Percentiles rank a stretch among this genome's conserved stretches.
These are phyloP conservation scores for Blastobotrys arbuscula DNA, from an alignment of 1,139 yeast species.

Conservation along the genomic window DNA sequence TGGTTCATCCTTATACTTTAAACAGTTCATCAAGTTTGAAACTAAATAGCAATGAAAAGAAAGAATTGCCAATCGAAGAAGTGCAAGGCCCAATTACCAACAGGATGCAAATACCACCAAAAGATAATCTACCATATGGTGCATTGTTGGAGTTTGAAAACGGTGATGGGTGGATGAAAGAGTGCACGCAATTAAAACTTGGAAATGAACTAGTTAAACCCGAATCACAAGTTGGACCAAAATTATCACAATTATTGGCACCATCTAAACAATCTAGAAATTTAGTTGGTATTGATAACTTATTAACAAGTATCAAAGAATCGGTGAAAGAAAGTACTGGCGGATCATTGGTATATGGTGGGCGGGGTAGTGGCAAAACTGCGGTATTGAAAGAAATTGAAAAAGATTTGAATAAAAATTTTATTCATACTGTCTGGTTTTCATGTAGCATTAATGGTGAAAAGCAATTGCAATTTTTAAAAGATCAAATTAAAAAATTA, in stretches of 20 bases:
- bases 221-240: slow-evolving; percentile 42
- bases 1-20: slow-evolving; percentile 54
- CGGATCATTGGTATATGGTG: slow-evolving; percentile 63
- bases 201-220: slow-evolving; percentile 53
- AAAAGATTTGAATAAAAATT: slow-evolving; percentile 36
- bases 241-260: slow-evolving; percentile 11
- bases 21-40: slow-evolving; percentile 30
- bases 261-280: slow-evolving; percentile 15
- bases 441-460: slow-evolving; percentile 53
- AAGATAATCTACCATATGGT: slow-evolving; percentile 52
- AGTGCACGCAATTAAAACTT: slow-evolving; percentile 38
- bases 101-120: slow-evolving; percentile 39
- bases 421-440: slow-evolving; percentile 42
- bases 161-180: slow-evolving; percentile 44
- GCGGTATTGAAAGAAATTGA: slow-evolving; percentile 45
- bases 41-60: slow-evolving; percentile 25
- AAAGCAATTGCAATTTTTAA: slow-evolving; percentile 51
- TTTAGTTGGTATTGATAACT: slow-evolving; percentile 55
- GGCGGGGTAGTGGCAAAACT: slow-evolving; percentile 79
- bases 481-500: slow-evolving; percentile 46
- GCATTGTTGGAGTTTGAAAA: slow-evolving; percentile 49
- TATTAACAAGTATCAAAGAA: slow-evolving; percentile 41
- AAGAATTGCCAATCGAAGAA: slow-evolving; percentile 17
- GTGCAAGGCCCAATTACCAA: slow-evolving; percentile 26
- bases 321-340: slow-evolving; percentile 44